Evolutionary conservation across 208 protist genomes (phyloP), one percentile per base, ranked within the genome.

Genomic region (Trypanosoma vivax): DNA sequence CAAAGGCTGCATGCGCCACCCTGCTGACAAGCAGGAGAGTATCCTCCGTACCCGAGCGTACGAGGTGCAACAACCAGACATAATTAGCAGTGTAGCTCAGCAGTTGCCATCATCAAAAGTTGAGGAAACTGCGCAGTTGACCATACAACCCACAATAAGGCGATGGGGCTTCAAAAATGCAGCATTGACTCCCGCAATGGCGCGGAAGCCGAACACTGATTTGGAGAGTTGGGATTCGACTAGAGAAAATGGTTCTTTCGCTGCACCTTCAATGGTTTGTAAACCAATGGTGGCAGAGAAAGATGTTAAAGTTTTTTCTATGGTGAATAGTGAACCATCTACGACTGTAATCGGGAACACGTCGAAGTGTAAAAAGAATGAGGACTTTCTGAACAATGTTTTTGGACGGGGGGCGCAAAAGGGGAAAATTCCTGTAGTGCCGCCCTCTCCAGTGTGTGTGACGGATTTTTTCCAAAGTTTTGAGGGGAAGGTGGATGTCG

Each of bases 301-400:
- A n/a, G n/a, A n/a, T n/a, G n/a, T n/a, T n/a, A n/a, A n/a, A n/a
- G n/a, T n/a, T n/a, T n/a, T n/a, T n/a, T n/a, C n/a, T n/a, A n/a
- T n/a, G n/a, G n/a, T n/a, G n/a, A n/a, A n/a, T n/a, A n/a, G n/a
- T n/a, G 62, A 62, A 5, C 54, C 62, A 29, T 23, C 34, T 35
- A 28, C 33, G 19, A 9, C 23, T 2, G 6, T 13, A 1, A 5
- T 41, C 19, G 42, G 51, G 19, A 38, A 25, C 27, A 25, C 3
- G 4, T 6, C 24, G n/a, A 63, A 64, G 39, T 25, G 45, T 14
- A 64, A 35, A 7, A 63, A 71, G 37, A 74, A 79, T 34, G 59
- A 65, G 23, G 77, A 75, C 50, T 76, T 85, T 51, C 50, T 76
- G 25, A 70, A 68, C 46, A 67, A 72, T 57, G 78, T 85, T 50